Evolutionary conservation across 768 basidiomycete genomes (phyloP).

Genomic region (Rhizopogon vesiculosus): DNA sequence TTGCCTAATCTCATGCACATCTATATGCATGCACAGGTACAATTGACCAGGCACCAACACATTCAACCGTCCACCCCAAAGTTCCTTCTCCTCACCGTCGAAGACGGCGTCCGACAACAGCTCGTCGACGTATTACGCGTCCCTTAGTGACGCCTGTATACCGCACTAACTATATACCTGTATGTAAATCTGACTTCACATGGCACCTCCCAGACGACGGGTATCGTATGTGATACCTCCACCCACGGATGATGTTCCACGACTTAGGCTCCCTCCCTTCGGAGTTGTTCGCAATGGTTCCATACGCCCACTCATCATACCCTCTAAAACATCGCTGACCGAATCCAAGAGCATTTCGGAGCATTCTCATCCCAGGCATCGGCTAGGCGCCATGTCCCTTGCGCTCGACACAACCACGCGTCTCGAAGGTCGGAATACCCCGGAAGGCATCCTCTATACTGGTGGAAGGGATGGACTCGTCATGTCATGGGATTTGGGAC

Average conservation of each 20-base stretch:
- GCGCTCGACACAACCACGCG: constrained; percentile 82
- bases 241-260: constrained; percentile 55
- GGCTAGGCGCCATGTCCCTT: constrained; percentile 82
- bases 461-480: constrained; percentile 87
- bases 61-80: neutral
- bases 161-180: constrained; percentile 2
- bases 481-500: constrained; percentile 81
- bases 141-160: neutral
- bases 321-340: constrained; percentile 23
- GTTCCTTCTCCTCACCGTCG: neutral
- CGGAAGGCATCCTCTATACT: constrained; percentile 87
- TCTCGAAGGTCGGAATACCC: constrained; percentile 56
- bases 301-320: constrained; percentile 62
- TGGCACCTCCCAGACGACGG: constrained; percentile 54
- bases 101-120: neutral
- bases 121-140: neutral
- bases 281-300: constrained; percentile 61
- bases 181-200: constrained; percentile 18
- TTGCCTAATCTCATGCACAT: neutral
- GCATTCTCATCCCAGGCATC: constrained; percentile 66
- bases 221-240: constrained; percentile 88
- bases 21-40: neutral
- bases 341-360: constrained; percentile 3
- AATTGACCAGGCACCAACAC: neutral
- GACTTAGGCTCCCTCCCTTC: constrained; percentile 66